Base-by-base conservation (phyloP, 257 asterid genomes). In the Solanum pimpinellifolium region DNA sequence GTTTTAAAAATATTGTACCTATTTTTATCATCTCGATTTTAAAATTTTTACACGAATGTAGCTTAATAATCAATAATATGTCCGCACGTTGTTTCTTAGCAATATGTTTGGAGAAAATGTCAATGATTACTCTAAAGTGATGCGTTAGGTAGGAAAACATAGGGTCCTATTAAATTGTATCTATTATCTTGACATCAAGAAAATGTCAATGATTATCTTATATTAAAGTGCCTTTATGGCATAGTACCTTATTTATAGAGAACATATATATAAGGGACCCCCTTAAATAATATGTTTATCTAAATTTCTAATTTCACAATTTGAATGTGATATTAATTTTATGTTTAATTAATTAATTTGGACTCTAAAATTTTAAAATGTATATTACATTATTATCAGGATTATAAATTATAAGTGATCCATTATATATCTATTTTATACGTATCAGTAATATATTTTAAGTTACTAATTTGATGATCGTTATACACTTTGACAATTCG, bases 61-160 rank as follows among this genome's bases (percentile, higher is more conserved):
- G 1, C 72, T 0, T 11, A 2, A 25, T 23, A 21, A 21, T 60
- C 0, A 60, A 23, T 60, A 62, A 23, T 59, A 59, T 1, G 5
- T 18, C 0, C 11, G 12, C 1, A 20, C 0, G 0, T 59, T 15
- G 4, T 10, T 23, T 62, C 15, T n/a, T 62, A 2, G 20, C 20
- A 74, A 74, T 37, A 11, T 10, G n/a, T 37, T 37, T 39, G 52
- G 52, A 21, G 82, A 39, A 39, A 74, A 21, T 23, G 82, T 21
- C 21, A 21, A 74, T 74, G 52, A 37, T 75, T 20, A 23, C 33
- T 75, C 56, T 21, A 11, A 69, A 74, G 33, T 39, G 52, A 75
- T 18, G 29, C 80, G 47, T 33, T 10, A 35, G 27, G 35, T 35
- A 18, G 27, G n/a, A 35, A 35, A 73, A 18, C 25, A 20, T 35